These are phyloP conservation scores for Ogataea thermomethanolica DNA, from an alignment of 805 yeast species.

Conservation along the genomic window DNA sequence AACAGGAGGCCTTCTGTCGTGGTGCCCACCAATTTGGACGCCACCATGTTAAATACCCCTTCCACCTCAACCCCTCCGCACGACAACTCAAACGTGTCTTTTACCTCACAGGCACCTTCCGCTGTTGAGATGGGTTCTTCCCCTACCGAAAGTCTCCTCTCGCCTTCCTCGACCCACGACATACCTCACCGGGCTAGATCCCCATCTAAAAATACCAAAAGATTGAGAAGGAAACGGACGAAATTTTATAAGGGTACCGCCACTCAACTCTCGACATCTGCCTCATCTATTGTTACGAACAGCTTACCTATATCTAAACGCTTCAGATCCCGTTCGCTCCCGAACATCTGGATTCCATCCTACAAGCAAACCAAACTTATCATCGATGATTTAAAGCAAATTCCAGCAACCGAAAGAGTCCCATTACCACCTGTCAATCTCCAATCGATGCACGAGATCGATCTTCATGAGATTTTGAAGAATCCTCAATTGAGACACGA, in stretches of 20 bases:
- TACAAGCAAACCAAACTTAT: conserved; percentile 19
- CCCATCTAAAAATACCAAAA: conserved; percentile 13
- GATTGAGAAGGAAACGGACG: conserved; percentile 15
- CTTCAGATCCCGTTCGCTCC: conserved; percentile 34
- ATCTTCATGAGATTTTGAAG: conserved; percentile 79
- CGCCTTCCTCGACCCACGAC: conserved; percentile 8
- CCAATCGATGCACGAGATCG: conserved; percentile 80
- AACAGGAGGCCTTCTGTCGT: conserved; percentile 30
- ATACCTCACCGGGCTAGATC: conserved; percentile 14
- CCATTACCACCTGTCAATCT: conserved; percentile 76
- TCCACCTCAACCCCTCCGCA: conserved; percentile 10
- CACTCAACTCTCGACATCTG: conserved; percentile 5
- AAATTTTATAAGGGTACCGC: conserved; percentile 15
- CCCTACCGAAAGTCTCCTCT: conserved; percentile 2
- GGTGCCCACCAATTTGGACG: conserved; percentile 22
- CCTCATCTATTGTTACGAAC: conserved; percentile 7
- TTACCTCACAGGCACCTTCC: conserved; percentile 12
- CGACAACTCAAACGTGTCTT: conserved; percentile 12
- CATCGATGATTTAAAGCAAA: conserved; percentile 19
- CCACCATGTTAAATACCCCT: conserved; percentile 18
- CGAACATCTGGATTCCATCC: conserved; percentile 33
- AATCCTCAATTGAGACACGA: conserved; percentile 94
- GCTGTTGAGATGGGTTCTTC: conserved; percentile 6
- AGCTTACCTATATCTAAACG: conserved; percentile 24
- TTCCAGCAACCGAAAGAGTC: conserved; percentile 9